Base-by-base conservation (phyloP, 805 yeast genomes). In the Isabelozyma rhagii region DNA sequence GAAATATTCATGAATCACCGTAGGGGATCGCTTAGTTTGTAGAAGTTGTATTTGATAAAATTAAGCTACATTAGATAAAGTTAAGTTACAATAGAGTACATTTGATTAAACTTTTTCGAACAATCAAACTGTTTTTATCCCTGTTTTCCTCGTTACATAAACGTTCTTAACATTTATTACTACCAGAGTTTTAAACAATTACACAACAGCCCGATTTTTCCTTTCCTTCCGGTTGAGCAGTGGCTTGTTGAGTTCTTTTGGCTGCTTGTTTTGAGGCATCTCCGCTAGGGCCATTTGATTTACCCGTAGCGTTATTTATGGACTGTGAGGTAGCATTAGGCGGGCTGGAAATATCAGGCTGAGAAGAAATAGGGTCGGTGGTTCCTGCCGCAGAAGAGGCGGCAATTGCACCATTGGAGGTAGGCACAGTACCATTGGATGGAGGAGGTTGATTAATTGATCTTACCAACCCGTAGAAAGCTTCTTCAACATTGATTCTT, bases 401-500 rank as follows among this genome's bases (percentile, higher is more conserved):
- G 15, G 25, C 48, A 18, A 45, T 46, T 27, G 17, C 15, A 21
- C 41, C 39, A 21, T 15, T 17, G 29, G 38, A 42, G n/a, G 45
- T 52, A 15, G 45, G 38, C 10, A 46, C 48, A 11, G 39, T 43
- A 34, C 21, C 25, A 9, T 9, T 11, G 14, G 25, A 9, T 10
- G 14, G 11, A 39, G 41, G 18, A 31, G 36, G 36, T 13, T 31
- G 36, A 13, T 31, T 31, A 47, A 85, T 81, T 42, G 75, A 73
- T 56, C 90, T 77, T 13, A 85, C 88, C 55, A 87, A 65, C 39
- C 82, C 84, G 61, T 78, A 84, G 66, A 89, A 89, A 3, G 92
- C 87, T 59, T 85, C 90, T 63, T 89, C 96, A 43, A 94, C 97
- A 60, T 94, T 92, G 56, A 86, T 79, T 51, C 96, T 85, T 60